Evolutionary conservation across 768 basidiomycete genomes (phyloP).

Genomic region (Pleurotus eryngii): DNA sequence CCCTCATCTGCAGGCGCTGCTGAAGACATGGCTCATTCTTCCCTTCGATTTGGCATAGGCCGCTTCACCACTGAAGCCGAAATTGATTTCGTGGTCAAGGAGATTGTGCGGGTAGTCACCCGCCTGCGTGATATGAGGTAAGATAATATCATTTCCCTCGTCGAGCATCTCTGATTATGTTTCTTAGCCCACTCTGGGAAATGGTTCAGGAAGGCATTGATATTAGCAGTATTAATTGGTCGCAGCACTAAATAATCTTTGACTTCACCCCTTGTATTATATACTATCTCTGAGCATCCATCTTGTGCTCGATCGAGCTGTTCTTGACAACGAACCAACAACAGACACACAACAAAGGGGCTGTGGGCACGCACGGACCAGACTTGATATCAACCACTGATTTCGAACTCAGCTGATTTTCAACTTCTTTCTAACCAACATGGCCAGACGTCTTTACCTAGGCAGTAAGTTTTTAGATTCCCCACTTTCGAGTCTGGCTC

Average conservation of each 20-base stretch:
- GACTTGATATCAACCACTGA: conserved; percentile 13
- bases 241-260: conserved; percentile 58
- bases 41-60: conserved; percentile 94
- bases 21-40: conserved; percentile 99
- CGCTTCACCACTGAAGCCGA: conserved; percentile 98
- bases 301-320: not conserved
- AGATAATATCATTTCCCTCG: conserved; percentile 15
- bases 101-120: conserved; percentile 85
- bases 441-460: conserved; percentile 85
- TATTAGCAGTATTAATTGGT: conserved; percentile 93
- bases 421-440: conserved; percentile 42
- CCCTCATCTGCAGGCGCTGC: conserved; percentile 64
- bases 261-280: conserved; percentile 1
- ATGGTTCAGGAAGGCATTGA: conserved; percentile 99
- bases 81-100: conserved; percentile 88
- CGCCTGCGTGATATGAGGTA: conserved; percentile 92
- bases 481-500: not conserved
- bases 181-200: conserved; percentile 88
- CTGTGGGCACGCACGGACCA: conserved; percentile 16
- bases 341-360: too few species aligned
- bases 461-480: conserved; percentile 53
- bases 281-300: not conserved
- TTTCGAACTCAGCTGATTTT: conserved; percentile 45
- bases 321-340: too few species aligned
- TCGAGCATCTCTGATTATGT: conserved; percentile 9